phyloP scores from a whole-genome alignment of 306 rosid species.

The Fragaria ananassa region DNA sequence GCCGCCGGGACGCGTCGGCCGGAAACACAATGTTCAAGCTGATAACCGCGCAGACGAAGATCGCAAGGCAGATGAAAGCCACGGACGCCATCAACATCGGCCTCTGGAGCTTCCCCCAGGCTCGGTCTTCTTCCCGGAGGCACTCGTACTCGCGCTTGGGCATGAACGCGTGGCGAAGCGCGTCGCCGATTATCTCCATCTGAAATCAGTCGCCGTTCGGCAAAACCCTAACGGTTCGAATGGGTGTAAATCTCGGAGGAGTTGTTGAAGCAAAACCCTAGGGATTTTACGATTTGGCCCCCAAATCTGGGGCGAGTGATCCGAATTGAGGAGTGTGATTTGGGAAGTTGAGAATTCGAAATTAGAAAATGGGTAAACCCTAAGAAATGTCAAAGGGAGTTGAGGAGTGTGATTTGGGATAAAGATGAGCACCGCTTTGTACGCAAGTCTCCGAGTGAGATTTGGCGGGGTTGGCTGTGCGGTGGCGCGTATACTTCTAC shows the following conservation, averaged over 20 bases:
- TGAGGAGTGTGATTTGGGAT: background rate
- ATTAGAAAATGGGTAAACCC: background rate
- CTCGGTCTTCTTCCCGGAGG: conserved; percentile 84
- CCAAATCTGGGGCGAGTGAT: conserved; percentile 6
- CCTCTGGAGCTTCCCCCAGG: conserved; percentile 79
- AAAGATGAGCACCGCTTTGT: background rate
- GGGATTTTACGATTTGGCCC: background rate
- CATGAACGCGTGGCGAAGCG: conserved; percentile 96
- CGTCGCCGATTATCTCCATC: conserved; percentile 88
- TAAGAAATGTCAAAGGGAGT: background rate
- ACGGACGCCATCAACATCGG: conserved; percentile 40
- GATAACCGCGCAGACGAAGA: conserved; percentile 43
- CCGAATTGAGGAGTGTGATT: background rate
- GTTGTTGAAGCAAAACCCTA: background rate
- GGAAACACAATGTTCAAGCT: conserved; percentile 77
- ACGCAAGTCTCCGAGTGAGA: background rate
- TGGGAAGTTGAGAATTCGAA: background rate
- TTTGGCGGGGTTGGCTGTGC: conserved; percentile 13
- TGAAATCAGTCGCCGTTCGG: background rate
- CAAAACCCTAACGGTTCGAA: background rate
- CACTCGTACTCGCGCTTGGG: conserved; percentile 82
- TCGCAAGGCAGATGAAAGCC: conserved; percentile 33
- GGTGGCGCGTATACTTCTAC: conserved; percentile 17
- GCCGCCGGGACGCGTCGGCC: conserved; percentile 47
- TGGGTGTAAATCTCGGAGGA: background rate